Evolutionary conservation across 2,329 filamentous ascomycete species (phyloP), one percentile per base, ranked within the genome.

Genomic region (Plenodomus tracheiphilus): DNA sequence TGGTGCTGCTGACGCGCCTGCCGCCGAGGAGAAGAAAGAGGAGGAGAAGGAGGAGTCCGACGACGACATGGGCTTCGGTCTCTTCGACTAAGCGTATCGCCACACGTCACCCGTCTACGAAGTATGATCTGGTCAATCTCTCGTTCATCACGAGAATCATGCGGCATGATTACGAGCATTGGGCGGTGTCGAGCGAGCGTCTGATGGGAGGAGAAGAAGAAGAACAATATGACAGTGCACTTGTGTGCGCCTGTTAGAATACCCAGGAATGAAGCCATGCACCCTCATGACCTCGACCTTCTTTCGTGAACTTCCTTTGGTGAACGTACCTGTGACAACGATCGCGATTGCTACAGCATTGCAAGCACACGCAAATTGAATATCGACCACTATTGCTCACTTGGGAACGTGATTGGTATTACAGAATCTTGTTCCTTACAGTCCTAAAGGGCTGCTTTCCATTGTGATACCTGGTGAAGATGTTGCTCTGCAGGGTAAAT

Each of bases 31-130:
- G 64, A 83, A 82, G 73, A 85, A 86, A 76, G 84, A 87, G 73
- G 83, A 85, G 77, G 89, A 94, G 85, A 83, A 86, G 78, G 84
- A 87, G 85, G 91, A 85, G 74, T 84, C 81, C 59, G 84, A 87
- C 69, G 84, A 86, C 68, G 84, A 86, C 74, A 87, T 93, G 89
- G 81, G 89, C 78, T 84, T 82, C 75, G 84, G 84, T 82, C 83
- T 87, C 54, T 86, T 87, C 81, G 84, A 86, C 78, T 81, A 80
- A 73, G 63, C 62, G 63, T 50, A 48, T 70, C 64, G 54, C 54
- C 53, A 56, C 53, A 8, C 18, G 38, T 41, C 47, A 53, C 42
- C 51, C 46, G 49, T 53, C 58, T 52, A 68, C 57, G 58, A 65
- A 59, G 53, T 60, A 65, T 65, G 61, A 62, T 61, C 56, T 46